Base-by-base conservation (phyloP, 768 basidiomycete species). In the Hericium erinaceus region DNA sequence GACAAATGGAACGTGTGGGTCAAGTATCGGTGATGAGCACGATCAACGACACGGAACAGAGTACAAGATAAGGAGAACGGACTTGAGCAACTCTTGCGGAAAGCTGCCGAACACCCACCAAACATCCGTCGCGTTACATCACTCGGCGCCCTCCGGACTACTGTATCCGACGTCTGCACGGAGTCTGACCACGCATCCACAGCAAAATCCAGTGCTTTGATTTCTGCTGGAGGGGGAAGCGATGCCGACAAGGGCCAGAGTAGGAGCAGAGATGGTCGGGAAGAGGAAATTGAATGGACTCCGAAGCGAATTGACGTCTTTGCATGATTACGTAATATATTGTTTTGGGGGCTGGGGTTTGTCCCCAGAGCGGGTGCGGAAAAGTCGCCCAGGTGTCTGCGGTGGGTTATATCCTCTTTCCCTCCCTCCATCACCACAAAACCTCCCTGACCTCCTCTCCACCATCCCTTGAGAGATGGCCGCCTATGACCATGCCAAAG, bases 401-500 rank as follows among this genome's bases (percentile, higher is more conserved):
- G 44, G 44, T 46, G 44, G 44, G 44, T 46, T 20, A n/a, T 20
- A 46, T 46, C 44, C 44, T 46, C 44, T 18, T 11, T 46, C 44
- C 16, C 44, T 46, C 44, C 44, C 20, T 46, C 44, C 44, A 46
- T 20, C 44, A 46, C 44, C 44, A 18, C 44, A 46, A 46, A 46
- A 46, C 44, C 20, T n/a, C 33, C 33, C 44, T 46, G 44, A 4
- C 20, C 44, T 46, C 11, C 44, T 46, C 44, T 6, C 44, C 20
- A 7, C 20, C 16, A 11, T 20, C 44, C 44, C 16, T 46, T 46
- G 24, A 58, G 48, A 51, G 57, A 74, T 74, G 64, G 63, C 71
- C 52, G 57, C 67, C 26, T 76, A 79, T 63, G 82, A 84, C 66
- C 81, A 82, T 67, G 72, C 77, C 60, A 82, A 75, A 74, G 80